phyloP scores from a whole-genome alignment of 1,284 basidiomycete species.

The Cryptococcus sp. region DNA sequence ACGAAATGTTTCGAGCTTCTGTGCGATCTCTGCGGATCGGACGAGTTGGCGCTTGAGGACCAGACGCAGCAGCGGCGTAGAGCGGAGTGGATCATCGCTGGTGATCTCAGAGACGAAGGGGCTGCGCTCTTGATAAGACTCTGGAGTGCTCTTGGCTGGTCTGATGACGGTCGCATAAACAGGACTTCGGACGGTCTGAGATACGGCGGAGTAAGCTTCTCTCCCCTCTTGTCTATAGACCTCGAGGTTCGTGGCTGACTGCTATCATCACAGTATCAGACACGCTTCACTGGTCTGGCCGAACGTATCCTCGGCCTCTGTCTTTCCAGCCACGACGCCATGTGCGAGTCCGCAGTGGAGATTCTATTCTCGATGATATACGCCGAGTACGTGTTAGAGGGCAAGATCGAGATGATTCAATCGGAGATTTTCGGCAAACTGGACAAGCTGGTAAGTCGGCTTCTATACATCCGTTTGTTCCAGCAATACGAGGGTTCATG shows the following conservation, averaged over 20 bases:
- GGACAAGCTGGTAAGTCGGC: conserved; percentile 61
- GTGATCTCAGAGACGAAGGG: conserved; percentile 91
- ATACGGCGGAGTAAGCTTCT: conserved; percentile 40
- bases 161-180: conserved; percentile 30
- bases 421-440: conserved; percentile 92
- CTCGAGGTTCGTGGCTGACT: background rate
- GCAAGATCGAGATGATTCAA: conserved; percentile 82
- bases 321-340: conserved; percentile 88
- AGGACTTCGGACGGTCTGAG: conserved; percentile 8
- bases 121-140: conserved; percentile 77
- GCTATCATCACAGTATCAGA: conserved; percentile 62
- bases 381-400: conserved; percentile 79
- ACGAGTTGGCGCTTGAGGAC: conserved; percentile 90
- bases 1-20: conserved; percentile 77
- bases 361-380: conserved; percentile 96
- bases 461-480: background rate
- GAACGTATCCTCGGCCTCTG: conserved; percentile 90
- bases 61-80: conserved; percentile 71
- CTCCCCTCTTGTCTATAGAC: too few species aligned
- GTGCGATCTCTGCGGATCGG: conserved; percentile 80
- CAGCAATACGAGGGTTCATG: too few species aligned
- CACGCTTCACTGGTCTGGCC: conserved; percentile 79
- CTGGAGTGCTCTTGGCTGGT: conserved; percentile 86
- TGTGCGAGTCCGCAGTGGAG: conserved; percentile 85
- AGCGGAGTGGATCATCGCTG: conserved; percentile 92